Base-by-base conservation (phyloP, 106 monocot species). In the Dioscorea zingiberensis region DNA sequence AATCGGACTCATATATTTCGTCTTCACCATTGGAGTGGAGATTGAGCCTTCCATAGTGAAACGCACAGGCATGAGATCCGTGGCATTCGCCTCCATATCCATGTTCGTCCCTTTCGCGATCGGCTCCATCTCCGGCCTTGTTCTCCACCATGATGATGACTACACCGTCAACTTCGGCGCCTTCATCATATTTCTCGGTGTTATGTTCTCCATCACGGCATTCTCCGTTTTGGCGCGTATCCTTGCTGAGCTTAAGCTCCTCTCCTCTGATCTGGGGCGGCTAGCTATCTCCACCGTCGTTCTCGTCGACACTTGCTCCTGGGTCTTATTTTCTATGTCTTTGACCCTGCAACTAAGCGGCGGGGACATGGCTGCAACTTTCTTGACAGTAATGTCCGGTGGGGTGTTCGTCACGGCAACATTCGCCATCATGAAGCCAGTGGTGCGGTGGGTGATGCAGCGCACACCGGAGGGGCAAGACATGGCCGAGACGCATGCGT, bases 391-490 rank as follows among this genome's bases (percentile, higher is more conserved):
- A 2, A 23, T 72, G 16, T 74, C 81, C 17, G 81, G 78, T 26
- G 21, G 48, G 6, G 24, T 29, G 17, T 75, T 85, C 60, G 49
- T 75, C 18, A 8, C 71, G 13, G 8, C 72, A 12, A 58, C 49
- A 16, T 60, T 66, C 47, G 14, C 58, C 17, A 16, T 81, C 0
- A 48, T 74, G 45, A 62, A 70, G 17, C 81, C 81, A 13, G 60
- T 60, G 11, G 53, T 81, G 10, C 2, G 44, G 14, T 85, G 85
- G 80, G 48, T 83, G 17, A 24, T 68, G 9, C 16, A 58, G 1
- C 66, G 54, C 1, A 78, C 80, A 0, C 76, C 77, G 0, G 88
- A 88, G 47, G 85, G 85, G 1, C 83, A 86, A 49, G 30, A 44
- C 19, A 60, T 93, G 1, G 55, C 63, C 49, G 81, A 87, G 15